Conservation (phyloP, 2,329 filamentous ascomycete genomes). For the Diaporthe sp. region DNA sequence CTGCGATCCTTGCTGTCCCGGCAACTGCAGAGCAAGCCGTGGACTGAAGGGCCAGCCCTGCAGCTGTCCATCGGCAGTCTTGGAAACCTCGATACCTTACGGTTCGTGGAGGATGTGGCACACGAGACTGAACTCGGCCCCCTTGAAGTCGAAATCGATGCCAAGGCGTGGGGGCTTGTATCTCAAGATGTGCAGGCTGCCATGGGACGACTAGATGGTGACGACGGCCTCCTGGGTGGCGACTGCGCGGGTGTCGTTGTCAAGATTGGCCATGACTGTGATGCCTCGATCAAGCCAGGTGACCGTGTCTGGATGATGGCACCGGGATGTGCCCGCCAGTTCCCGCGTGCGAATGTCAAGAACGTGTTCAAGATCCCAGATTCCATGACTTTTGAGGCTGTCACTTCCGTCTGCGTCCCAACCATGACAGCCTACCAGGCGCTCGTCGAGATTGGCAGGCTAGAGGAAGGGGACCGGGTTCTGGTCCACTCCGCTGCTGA, state of each 20-base stretch:
- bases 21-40: neutral
- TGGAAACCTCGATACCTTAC: conserved; percentile 40
- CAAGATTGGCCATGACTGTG: conserved; percentile 49
- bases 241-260: conserved; percentile 51
- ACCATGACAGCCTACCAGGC: conserved; percentile 54
- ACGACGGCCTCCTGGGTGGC: conserved; percentile 47
- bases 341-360: conserved; percentile 34
- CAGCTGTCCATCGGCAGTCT: conserved; percentile 27
- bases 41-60: conserved; percentile 30
- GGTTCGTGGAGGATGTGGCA: conserved; percentile 42
- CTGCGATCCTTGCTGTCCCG: conserved; percentile 11
- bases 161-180: conserved; percentile 53
- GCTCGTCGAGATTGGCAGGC: conserved; percentile 49
- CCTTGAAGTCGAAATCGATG: conserved; percentile 54
- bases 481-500: conserved; percentile 60
- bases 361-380: conserved; percentile 50
- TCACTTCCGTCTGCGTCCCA: conserved; percentile 41
- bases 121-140: conserved; percentile 8
- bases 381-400: conserved; percentile 50
- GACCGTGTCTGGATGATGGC: conserved; percentile 47
- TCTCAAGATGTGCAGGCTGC: conserved; percentile 57
- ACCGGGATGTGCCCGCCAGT: conserved; percentile 36
- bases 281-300: conserved; percentile 44
- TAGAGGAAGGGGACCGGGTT: conserved; percentile 50
- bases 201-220: conserved; percentile 49